These are phyloP conservation scores for Plectosphaerella plurivora DNA, from an alignment of 2,329 filamentous ascomycete genomes.

Conservation along the genomic window DNA sequence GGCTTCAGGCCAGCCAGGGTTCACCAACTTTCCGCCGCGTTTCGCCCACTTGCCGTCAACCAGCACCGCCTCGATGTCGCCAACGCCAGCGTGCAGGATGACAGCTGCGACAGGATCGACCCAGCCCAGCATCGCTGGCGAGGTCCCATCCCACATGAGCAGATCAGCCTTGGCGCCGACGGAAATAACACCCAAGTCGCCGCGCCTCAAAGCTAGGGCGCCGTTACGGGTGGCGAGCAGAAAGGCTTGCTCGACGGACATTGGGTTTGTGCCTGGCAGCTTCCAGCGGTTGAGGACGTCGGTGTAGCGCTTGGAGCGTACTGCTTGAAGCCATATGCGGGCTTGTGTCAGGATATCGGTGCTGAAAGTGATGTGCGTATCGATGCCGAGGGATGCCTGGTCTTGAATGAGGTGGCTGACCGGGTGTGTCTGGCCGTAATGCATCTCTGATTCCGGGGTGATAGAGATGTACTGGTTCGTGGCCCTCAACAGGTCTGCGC, in stretches of 20 bases:
- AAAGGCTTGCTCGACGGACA: conserved; percentile 51
- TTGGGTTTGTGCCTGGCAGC: conserved; percentile 42
- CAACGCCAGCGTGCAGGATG: conserved; percentile 48
- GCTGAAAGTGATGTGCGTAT: conserved; percentile 49
- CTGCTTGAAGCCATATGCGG: conserved; percentile 47
- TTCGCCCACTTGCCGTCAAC: conserved; percentile 46
- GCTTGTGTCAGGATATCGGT: conserved; percentile 47
- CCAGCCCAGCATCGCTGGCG: conserved; percentile 48
- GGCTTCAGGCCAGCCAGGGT: conserved; percentile 19
- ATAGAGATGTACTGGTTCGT: conserved; percentile 51
- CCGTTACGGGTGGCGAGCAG: conserved; percentile 48
- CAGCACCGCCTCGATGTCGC: conserved; percentile 45
- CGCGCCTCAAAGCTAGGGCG: conserved; percentile 43
- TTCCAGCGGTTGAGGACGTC: conserved; percentile 32
- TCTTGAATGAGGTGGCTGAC: conserved; percentile 38
- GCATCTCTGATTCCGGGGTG: conserved; percentile 55
- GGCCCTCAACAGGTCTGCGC: conserved; percentile 35
- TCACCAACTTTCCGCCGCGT: conserved; percentile 31
- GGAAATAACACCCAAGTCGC: conserved; percentile 44
- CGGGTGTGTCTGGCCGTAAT: conserved; percentile 50
- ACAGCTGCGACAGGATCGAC: conserved; percentile 50
- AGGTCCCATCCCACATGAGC: conserved; percentile 48
- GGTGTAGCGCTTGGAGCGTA: conserved; percentile 32
- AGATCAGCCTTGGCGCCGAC: conserved; percentile 50
- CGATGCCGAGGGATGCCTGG: conserved; percentile 47